phyloP scores from a whole-genome alignment of 2,329 filamentous ascomycete species.

The Lachnellula hyalina region DNA sequence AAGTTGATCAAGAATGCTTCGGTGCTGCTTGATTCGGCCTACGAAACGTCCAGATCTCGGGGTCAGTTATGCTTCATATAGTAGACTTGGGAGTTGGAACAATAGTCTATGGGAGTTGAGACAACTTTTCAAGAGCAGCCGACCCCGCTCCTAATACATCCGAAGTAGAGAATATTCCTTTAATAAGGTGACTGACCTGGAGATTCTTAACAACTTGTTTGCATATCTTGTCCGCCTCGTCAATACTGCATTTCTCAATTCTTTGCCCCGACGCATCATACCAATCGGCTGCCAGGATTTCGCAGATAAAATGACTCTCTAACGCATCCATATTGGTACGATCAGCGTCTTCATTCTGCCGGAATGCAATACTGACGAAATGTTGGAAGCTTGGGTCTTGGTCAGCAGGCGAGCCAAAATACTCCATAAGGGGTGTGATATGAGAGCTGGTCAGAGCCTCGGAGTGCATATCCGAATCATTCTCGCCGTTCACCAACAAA shows the following conservation, averaged over 20 bases:
- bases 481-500: slow-evolving; percentile 45
- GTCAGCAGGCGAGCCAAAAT: slow-evolving; percentile 20
- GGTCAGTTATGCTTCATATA: too few relatives aligned
- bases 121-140: too few relatives aligned
- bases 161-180: too few relatives aligned
- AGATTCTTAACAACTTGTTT: slow-evolving; percentile 49
- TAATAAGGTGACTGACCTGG: slow-evolving; percentile 21
- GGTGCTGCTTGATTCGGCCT: slow-evolving; percentile 42
- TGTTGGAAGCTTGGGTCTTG: slow-evolving; percentile 20
- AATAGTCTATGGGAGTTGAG: too few relatives aligned
- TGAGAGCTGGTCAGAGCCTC: slow-evolving; percentile 18
- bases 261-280: slow-evolving; percentile 41
- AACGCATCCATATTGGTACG: slow-evolving; percentile 52
- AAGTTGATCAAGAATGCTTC: slow-evolving; percentile 56
- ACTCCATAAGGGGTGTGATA: slow-evolving; percentile 25
- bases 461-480: slow-evolving; percentile 28
- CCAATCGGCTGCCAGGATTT: slow-evolving; percentile 48
- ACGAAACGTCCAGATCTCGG: too few relatives aligned
- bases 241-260: slow-evolving; percentile 40
- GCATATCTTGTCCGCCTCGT: slow-evolving; percentile 50
- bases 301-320: slow-evolving; percentile 49
- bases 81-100: too few relatives aligned
- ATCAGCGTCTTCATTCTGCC: slow-evolving; percentile 27
- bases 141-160: too few relatives aligned
- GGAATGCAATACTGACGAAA: slow-evolving; percentile 27